These are phyloP conservation scores for Pleurotus pulmonarius DNA, from an alignment of 768 basidiomycete species.

Conservation along the genomic window DNA sequence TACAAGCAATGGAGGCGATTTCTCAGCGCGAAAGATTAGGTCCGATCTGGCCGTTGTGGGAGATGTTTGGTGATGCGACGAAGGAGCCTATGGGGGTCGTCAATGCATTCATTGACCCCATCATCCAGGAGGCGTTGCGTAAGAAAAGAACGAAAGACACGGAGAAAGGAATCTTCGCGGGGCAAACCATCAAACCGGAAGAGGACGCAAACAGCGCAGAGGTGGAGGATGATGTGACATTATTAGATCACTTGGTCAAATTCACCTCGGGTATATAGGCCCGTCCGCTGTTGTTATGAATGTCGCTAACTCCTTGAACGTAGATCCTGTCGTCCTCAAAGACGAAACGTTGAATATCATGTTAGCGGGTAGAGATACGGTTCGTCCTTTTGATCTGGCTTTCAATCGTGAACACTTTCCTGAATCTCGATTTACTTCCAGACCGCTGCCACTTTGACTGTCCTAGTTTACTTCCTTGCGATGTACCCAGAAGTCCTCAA, in stretches of 20 bases:
- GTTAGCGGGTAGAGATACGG: slow-evolving; percentile 41
- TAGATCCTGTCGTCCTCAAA: slow-evolving; percentile 42
- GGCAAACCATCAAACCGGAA: slow-evolving; percentile 20
- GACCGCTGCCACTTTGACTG: slow-evolving; percentile 41
- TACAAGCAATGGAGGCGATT: slow-evolving; percentile 40
- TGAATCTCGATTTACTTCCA: background rate
- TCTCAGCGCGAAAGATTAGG: slow-evolving; percentile 38
- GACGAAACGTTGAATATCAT: slow-evolving; percentile 38
- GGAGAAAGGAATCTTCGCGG: slow-evolving; percentile 1
- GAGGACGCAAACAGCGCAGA: slow-evolving; percentile 16
- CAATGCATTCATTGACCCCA: slow-evolving; percentile 49
- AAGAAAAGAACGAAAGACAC: slow-evolving; percentile 29
- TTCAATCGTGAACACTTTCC: background rate
- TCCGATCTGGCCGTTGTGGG: slow-evolving; percentile 51
- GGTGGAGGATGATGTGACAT: slow-evolving; percentile 38
- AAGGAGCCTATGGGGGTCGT: slow-evolving; percentile 48
- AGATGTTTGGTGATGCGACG: slow-evolving; percentile 45
- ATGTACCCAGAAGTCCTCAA: slow-evolving; percentile 42
- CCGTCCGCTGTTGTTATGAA: background rate
- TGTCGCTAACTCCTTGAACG: background rate
- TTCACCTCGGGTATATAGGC: slow-evolving; percentile 37
- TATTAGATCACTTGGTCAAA: slow-evolving; percentile 54
- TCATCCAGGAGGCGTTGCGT: slow-evolving; percentile 45
- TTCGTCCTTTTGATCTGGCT: background rate
- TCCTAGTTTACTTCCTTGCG: slow-evolving; percentile 42